These are phyloP conservation scores for Fusarium clavum DNA, from an alignment of 2,329 filamentous ascomycete species.

Conservation along the genomic window DNA sequence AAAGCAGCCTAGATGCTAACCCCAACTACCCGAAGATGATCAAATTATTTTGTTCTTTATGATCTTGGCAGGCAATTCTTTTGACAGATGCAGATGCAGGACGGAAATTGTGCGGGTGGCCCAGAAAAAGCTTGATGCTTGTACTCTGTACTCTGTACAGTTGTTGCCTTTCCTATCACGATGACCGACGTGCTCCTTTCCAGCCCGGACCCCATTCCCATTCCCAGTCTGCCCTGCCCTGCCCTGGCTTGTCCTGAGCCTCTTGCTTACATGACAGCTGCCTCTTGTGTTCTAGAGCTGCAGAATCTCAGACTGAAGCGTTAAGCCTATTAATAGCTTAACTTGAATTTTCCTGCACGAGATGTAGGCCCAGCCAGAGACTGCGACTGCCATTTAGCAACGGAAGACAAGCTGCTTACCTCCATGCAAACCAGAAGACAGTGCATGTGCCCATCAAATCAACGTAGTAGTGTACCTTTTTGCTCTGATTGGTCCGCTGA, in stretches of 20 bases:
- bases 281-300: conserved; percentile 27
- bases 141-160: not conserved
- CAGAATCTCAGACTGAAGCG: not conserved
- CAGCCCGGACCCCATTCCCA: not conserved
- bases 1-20: not conserved
- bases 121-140: conserved; percentile 19
- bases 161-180: conserved; percentile 18
- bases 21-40: not conserved
- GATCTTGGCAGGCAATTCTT: not conserved
- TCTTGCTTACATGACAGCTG: conserved; percentile 22
- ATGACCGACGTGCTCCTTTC: conserved; percentile 23
- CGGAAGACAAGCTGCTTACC: conserved; percentile 1
- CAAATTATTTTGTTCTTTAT: not conserved
- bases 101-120: conserved; percentile 22
- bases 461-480: conserved; percentile 33
- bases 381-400: not conserved
- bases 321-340: conserved; percentile 15
- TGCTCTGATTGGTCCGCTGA: conserved; percentile 22
- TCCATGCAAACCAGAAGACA: conserved; percentile 19
- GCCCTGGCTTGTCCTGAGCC: conserved; percentile 14
- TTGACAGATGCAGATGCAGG: conserved; percentile 2
- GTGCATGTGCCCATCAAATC: conserved; percentile 27
- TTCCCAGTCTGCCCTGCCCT: not conserved
- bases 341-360: not conserved
- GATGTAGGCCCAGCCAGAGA: not conserved